These are phyloP conservation scores for Fulvia fulva DNA, from an alignment of 2,329 filamentous ascomycete genomes.

Conservation along the genomic window DNA sequence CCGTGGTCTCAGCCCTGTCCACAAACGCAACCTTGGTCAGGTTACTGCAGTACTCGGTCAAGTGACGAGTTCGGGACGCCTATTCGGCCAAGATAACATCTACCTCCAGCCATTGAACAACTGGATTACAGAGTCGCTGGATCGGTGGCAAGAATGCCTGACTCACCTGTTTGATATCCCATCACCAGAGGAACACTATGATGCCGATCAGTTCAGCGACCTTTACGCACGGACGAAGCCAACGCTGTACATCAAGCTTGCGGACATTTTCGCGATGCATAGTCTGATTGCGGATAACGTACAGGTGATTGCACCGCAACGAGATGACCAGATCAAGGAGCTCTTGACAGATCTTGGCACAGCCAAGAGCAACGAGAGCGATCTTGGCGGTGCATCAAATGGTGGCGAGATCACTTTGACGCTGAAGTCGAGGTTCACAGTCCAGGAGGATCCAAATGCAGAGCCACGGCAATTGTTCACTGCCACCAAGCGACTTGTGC, in stretches of 20 bases:
- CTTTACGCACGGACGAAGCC: constrained; percentile 94
- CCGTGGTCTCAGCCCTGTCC: constrained; percentile 78
- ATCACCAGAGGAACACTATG: constrained; percentile 85
- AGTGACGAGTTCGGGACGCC: constrained; percentile 76
- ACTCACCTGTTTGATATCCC: constrained; percentile 74
- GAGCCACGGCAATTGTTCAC: constrained; percentile 91
- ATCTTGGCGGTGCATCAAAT: constrained; percentile 42
- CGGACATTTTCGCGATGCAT: constrained; percentile 95
- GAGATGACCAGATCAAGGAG: constrained; percentile 85
- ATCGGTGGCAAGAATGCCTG: constrained; percentile 72
- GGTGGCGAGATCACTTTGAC: constrained; percentile 35
- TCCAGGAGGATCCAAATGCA: constrained; percentile 72
- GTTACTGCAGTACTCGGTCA: constrained; percentile 90
- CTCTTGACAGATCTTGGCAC: constrained; percentile 91
- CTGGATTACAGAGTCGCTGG: constrained; percentile 80
- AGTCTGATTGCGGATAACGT: constrained; percentile 79
- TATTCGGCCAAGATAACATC: constrained; percentile 91
- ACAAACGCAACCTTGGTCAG: constrained; percentile 87
- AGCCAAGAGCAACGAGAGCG: constrained; percentile 92
- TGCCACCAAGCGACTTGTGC: constrained; percentile 93
- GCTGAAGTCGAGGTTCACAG: constrained; percentile 33
- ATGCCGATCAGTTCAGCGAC: constrained; percentile 98
- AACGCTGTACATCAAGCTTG: constrained; percentile 98
- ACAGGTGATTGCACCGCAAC: constrained; percentile 67
- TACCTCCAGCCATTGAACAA: constrained; percentile 93